These are phyloP conservation scores for Capronia epimyces DNA, from an alignment of 2,329 filamentous ascomycete species.

Conservation along the genomic window DNA sequence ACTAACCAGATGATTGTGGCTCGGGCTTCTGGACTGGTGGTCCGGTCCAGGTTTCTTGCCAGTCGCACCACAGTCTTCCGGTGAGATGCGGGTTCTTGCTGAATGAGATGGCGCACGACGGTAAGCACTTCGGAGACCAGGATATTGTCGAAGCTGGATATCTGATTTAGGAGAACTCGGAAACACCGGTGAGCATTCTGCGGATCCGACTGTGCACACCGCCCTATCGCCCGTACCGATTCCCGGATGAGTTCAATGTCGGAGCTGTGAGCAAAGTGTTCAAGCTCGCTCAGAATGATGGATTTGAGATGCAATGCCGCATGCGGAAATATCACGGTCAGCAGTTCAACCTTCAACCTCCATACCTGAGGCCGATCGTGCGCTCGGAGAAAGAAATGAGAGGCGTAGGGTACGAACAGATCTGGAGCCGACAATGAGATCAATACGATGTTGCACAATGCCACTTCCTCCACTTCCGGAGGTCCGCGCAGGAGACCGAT, in stretches of 20 bases:
- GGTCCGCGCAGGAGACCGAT: slow-evolving; percentile 78
- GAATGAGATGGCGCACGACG: slow-evolving; percentile 90
- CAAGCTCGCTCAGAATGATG: slow-evolving; percentile 83
- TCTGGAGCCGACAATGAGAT: slow-evolving; percentile 71
- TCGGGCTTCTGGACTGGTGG: slow-evolving; percentile 78
- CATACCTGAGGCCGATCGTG: slow-evolving; percentile 76
- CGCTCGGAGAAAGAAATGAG: slow-evolving; percentile 80
- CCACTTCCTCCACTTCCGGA: slow-evolving; percentile 81
- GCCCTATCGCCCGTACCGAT: slow-evolving; percentile 84
- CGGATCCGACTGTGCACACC: slow-evolving; percentile 68
- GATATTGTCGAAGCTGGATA: slow-evolving; percentile 75
- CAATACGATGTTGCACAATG: slow-evolving; percentile 91
- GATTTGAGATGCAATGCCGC: slow-evolving; percentile 70
- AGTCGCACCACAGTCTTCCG: slow-evolving; percentile 78
- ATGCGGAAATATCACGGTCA: slow-evolving; percentile 86
- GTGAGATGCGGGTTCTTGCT: slow-evolving; percentile 77
- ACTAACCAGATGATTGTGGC: slow-evolving; percentile 97
- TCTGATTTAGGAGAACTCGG: slow-evolving; percentile 74
- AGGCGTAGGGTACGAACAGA: slow-evolving; percentile 80
- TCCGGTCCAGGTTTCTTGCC: slow-evolving; percentile 84
- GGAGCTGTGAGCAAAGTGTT: slow-evolving; percentile 76
- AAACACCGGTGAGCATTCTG: slow-evolving; percentile 71
- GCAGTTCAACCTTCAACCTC: slow-evolving; percentile 84
- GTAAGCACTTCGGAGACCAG: slow-evolving; percentile 89
- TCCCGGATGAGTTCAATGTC: slow-evolving; percentile 78